A percentile compares a stretch with the other conserved stretches of the same genome.
phyloP scores from a whole-genome alignment of 139 green algal genomes.

The Coelastrella sp. region DNA sequence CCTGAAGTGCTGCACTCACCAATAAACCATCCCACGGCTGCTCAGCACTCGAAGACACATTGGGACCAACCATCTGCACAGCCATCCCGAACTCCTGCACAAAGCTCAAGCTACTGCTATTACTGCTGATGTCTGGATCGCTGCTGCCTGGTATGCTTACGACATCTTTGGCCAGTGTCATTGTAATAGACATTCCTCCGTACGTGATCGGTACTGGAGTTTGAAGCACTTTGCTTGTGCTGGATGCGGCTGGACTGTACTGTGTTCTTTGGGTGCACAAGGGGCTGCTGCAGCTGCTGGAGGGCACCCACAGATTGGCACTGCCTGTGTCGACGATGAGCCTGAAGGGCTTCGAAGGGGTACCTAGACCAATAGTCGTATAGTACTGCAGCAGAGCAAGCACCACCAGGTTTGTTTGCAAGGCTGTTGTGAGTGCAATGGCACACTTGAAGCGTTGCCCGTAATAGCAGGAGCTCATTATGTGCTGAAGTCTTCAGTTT shows the following conservation, averaged over 20 bases:
- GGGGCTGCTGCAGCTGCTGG: conserved; percentile 10
- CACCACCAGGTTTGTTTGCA: background rate
- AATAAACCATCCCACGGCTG: conserved; percentile 25
- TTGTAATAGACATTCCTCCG: background rate
- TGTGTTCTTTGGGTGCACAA: background rate
- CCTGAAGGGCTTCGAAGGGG: background rate
- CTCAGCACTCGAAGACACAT: background rate
- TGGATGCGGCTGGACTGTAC: background rate
- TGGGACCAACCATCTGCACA: background rate
- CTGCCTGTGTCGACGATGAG: conserved; percentile 28
- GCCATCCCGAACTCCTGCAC: conserved; percentile 14
- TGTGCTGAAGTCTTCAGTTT: too few relatives aligned
- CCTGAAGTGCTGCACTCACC: background rate
- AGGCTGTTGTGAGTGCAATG: too few relatives aligned
- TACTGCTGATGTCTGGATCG: background rate
- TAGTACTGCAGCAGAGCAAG: conserved; percentile 5
- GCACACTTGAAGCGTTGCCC: too few relatives aligned
- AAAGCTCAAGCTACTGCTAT: background rate
- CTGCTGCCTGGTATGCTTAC: background rate
- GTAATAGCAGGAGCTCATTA: too few relatives aligned
- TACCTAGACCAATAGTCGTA: background rate
- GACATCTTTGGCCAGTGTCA: background rate
- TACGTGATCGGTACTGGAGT: background rate
- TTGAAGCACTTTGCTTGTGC: background rate
- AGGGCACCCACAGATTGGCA: conserved; percentile 34